phyloP scores from a whole-genome alignment of 2,329 filamentous ascomycete genomes.

The Phoma sp. region DNA sequence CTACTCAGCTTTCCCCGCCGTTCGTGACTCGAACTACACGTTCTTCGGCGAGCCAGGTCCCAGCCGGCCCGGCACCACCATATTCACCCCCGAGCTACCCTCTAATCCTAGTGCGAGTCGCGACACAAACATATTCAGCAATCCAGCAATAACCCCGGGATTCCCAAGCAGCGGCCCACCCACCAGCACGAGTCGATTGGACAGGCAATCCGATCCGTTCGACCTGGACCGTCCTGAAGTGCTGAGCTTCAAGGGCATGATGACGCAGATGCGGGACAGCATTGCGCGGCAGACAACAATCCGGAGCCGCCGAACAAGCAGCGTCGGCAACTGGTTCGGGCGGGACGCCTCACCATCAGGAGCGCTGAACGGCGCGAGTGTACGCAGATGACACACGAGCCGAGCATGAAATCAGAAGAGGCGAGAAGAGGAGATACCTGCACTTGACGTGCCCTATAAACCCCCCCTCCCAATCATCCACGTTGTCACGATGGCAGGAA shows the following conservation, averaged over 20 bases:
- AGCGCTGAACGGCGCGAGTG: slow-evolving; percentile 24
- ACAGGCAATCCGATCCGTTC: slow-evolving; percentile 50
- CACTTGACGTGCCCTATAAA: slow-evolving; percentile 10
- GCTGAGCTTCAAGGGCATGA: slow-evolving; percentile 41
- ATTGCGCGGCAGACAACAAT: slow-evolving; percentile 36
- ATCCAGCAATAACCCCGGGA: slow-evolving; percentile 27
- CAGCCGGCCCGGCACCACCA: slow-evolving; percentile 34
- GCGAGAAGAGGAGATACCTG: background rate
- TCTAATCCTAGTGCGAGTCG: slow-evolving; percentile 20
- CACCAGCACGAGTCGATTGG: slow-evolving; percentile 25
- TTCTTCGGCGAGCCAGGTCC: slow-evolving; percentile 47
- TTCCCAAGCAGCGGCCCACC: slow-evolving; percentile 5
- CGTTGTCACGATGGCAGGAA: slow-evolving; percentile 38
- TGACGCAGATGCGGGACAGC: slow-evolving; percentile 38
- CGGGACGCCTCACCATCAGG: slow-evolving; percentile 26
- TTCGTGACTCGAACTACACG: slow-evolving; percentile 36
- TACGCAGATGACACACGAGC: slow-evolving; percentile 1
- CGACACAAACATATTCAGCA: slow-evolving; percentile 36
- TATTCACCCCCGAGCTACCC: slow-evolving; percentile 8
- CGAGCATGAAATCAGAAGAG: background rate
- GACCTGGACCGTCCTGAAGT: slow-evolving; percentile 51
- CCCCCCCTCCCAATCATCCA: background rate
- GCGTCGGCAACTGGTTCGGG: slow-evolving; percentile 36
- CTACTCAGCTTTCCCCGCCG: slow-evolving; percentile 20
- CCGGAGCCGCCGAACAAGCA: slow-evolving; percentile 36